A percentile compares a stretch with the other conserved stretches of the same genome.
Evolutionary conservation across 2,329 filamentous ascomycete species (phyloP).

Genomic region (Trichoderma atroviride): DNA sequence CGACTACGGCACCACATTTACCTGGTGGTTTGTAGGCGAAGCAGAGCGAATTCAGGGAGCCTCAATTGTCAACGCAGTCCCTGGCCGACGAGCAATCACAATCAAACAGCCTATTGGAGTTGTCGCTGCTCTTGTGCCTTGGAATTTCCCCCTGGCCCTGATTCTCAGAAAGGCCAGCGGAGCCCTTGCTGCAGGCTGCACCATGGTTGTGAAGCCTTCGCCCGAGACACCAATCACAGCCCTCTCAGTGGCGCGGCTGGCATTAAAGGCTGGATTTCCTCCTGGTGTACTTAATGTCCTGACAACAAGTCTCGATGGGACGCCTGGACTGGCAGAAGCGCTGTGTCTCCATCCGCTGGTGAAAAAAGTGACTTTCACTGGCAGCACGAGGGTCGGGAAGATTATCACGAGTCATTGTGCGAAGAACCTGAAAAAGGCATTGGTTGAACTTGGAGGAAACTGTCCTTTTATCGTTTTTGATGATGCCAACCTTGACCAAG

Average conservation of each 20-base stretch:
- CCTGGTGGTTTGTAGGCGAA: constrained; percentile 60
- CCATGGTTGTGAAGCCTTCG: constrained; percentile 73
- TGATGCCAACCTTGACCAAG: constrained; percentile 68
- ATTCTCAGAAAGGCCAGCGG: constrained; percentile 51
- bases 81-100: constrained; percentile 67
- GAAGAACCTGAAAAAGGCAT: constrained; percentile 65
- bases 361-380: constrained; percentile 76
- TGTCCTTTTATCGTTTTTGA: constrained; percentile 67
- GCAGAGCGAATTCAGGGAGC: constrained; percentile 58
- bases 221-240: constrained; percentile 75
- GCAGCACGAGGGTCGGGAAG: constrained; percentile 69
- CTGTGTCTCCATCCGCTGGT: constrained; percentile 50
- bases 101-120: constrained; percentile 59
- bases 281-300: constrained; percentile 66
- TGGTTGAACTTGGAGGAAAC: constrained; percentile 73
- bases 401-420: constrained; percentile 64
- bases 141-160: constrained; percentile 65
- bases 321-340: constrained; percentile 48
- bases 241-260: constrained; percentile 69
- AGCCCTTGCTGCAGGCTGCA: constrained; percentile 72
- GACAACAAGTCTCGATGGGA: constrained; percentile 49
- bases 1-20: constrained; percentile 57
- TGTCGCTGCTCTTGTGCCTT: constrained; percentile 41
- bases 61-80: constrained; percentile 60
- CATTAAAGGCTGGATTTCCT: constrained; percentile 72